These are phyloP conservation scores for Collariella sp. DNA, from an alignment of 495 filamentous ascomycete species.

Conservation along the genomic window DNA sequence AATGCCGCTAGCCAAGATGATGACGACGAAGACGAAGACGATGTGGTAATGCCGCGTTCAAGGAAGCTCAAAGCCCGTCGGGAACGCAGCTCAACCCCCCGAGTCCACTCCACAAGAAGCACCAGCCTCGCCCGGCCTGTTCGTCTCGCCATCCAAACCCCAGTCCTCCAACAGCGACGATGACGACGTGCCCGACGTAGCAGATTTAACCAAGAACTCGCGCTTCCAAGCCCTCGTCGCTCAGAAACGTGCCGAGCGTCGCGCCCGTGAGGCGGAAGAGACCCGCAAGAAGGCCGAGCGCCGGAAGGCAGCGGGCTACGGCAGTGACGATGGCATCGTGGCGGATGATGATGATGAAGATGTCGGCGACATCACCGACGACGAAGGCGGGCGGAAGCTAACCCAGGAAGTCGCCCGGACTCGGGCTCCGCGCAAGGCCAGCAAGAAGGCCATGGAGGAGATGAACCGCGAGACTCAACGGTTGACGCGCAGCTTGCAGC, in stretches of 20 bases:
- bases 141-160: constrained; percentile 35
- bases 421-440: constrained; percentile 72
- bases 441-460: constrained; percentile 94
- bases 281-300: constrained; percentile 44
- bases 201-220: constrained; percentile 37
- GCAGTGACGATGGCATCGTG: constrained; percentile 23
- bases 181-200: constrained; percentile 38
- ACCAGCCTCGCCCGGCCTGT: constrained; percentile 33
- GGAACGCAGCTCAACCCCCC: constrained; percentile 30
- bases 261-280: constrained; percentile 53
- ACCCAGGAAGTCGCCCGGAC: constrained; percentile 44
- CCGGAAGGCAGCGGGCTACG: constrained; percentile 20
- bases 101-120: constrained; percentile 12
- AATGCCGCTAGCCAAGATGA: constrained; percentile 14
- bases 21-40: constrained; percentile 24
- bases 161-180: constrained; percentile 19
- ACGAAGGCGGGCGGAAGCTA: constrained; percentile 48
- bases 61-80: constrained; percentile 28
- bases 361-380: constrained; percentile 46
- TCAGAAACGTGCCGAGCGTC: constrained; percentile 59
- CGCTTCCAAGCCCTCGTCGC: constrained; percentile 61
- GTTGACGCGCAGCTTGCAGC: constrained; percentile 77
- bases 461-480: constrained; percentile 91
- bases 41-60: constrained; percentile 22
- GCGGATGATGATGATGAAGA: constrained; percentile 40